Base-by-base conservation (phyloP, 2,329 filamentous ascomycete genomes). In the Talaromyces sp. region DNA sequence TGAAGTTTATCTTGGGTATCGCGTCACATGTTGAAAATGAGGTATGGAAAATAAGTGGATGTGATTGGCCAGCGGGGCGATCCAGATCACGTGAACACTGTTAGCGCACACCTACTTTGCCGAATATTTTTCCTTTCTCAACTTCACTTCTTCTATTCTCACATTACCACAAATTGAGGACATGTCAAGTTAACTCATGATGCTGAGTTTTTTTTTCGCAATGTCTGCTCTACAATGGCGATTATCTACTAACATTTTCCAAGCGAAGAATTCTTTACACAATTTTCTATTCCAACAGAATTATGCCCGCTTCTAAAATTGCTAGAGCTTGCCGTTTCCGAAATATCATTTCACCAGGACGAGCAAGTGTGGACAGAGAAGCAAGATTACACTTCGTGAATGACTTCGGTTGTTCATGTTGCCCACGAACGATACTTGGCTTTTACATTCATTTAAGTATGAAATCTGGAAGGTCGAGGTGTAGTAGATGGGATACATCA, bases 321-420 rank as follows among this genome's bases (percentile, higher is more conserved):
- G 82, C 82, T 84, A 84, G 82, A 84, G 81, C 82, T 79, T 77
- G 80, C 76, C 81, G 77, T 79, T 76, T 76, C 72, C 79, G 73
- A 77, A 75, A 73, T 75, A 31, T 66, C 63, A 42, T 57, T 74
- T 70, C 70, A 75, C 74, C 74, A 81, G 80, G 80, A 77, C 78
- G 80, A 71, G 78, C 77, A 76, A 80, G 82, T 83, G 82, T 84
- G 81, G 82, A 84, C 80, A 80, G 71, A 76, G 81, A 83, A 84
- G 82, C 82, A 79, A 84, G 76, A 84, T 73, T 72, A 75, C 81
- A 65, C 75, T 37, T 54, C 31, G 35, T 46, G 28, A 33, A 25
- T 31, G 39, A 56, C 28, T 57, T 48, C 64, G 67, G 68, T 67
- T 66, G n/a, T 35, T 63, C 64, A 69, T 67, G 69, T 68, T 61